A percentile compares a stretch with the other conserved stretches of the same genome.
Conservation (phyloP, 1,139 yeast genomes). For the Geotrichum carabidarum region DNA sequence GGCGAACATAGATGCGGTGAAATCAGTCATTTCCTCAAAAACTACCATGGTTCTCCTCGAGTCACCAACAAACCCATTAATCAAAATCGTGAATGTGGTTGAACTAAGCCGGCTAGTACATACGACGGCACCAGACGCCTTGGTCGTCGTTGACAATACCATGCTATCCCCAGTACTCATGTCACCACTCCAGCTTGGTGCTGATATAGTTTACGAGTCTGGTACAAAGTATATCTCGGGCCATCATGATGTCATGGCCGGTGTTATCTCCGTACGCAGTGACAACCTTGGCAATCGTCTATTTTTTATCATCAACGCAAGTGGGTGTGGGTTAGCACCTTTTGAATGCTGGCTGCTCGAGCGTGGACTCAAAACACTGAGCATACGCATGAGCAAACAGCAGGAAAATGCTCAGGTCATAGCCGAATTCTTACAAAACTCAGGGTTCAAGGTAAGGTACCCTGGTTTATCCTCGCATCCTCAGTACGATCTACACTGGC, state of each 20-base stretch:
- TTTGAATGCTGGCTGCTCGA: slow-evolving; percentile 85
- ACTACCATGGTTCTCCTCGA: slow-evolving; percentile 78
- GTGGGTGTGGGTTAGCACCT: slow-evolving; percentile 87
- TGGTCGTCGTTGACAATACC: slow-evolving; percentile 87
- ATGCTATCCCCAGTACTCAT: slow-evolving; percentile 90
- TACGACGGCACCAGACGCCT: slow-evolving; percentile 56
- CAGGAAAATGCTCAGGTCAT: slow-evolving; percentile 70
- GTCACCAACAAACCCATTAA: slow-evolving; percentile 87
- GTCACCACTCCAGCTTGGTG: slow-evolving; percentile 80
- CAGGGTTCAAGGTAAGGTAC: slow-evolving; percentile 64
- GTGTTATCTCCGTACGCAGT: slow-evolving; percentile 69
- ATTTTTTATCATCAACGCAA: slow-evolving; percentile 75
- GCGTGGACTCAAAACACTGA: slow-evolving; percentile 81
- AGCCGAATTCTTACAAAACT: slow-evolving; percentile 63
- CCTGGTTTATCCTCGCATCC: slow-evolving; percentile 83
- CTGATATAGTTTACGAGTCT: slow-evolving; percentile 88
- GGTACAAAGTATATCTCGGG: slow-evolving; percentile 91
- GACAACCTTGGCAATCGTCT: slow-evolving; percentile 60
- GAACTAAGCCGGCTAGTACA: slow-evolving; percentile 64
- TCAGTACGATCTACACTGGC: slow-evolving; percentile 69
- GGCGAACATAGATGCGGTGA: slow-evolving; percentile 57
- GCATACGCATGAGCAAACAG: slow-evolving; percentile 80
- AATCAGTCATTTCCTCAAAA: slow-evolving; percentile 39
- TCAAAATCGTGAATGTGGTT: slow-evolving; percentile 76
- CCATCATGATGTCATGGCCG: slow-evolving; percentile 95